phyloP scores from a whole-genome alignment of 306 rosid genomes.

The Acacia confusa region DNA sequence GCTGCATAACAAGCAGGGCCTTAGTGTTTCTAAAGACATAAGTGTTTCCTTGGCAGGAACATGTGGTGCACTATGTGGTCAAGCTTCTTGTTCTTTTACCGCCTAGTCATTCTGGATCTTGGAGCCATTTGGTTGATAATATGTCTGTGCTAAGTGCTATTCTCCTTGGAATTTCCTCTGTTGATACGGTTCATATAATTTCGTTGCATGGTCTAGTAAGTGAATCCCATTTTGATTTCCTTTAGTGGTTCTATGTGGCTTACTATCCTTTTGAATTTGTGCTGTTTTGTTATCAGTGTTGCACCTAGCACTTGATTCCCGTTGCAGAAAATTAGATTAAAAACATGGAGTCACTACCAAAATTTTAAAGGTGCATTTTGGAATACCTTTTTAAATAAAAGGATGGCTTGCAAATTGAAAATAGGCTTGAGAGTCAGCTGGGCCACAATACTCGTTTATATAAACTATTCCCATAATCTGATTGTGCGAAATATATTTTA shows the following conservation, averaged over 20 bases:
- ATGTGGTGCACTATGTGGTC: slow-evolving; percentile 64
- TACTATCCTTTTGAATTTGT: slow-evolving; percentile 17
- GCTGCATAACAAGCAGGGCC: too few species aligned
- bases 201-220: slow-evolving; percentile 80
- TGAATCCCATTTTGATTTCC: slow-evolving; percentile 18
- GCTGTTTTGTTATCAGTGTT: background rate
- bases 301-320: background rate
- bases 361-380: background rate
- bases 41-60: slow-evolving; percentile 57
- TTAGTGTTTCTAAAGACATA: slow-evolving; percentile 23
- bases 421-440: background rate
- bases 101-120: slow-evolving; percentile 47
- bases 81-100: slow-evolving; percentile 65
- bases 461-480: background rate
- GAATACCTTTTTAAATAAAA: background rate
- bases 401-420: background rate
- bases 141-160: slow-evolving; percentile 63
- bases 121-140: slow-evolving; percentile 56
- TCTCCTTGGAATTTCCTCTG: slow-evolving; percentile 57
- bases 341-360: background rate
- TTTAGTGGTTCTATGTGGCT: slow-evolving; percentile 17
- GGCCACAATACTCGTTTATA: background rate
- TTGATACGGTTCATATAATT: slow-evolving; percentile 71
- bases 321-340: background rate
- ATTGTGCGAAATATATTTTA: background rate